Conservation (phyloP, 2,329 filamentous ascomycete genomes). For the Apiospora kogelbergensis region DNA sequence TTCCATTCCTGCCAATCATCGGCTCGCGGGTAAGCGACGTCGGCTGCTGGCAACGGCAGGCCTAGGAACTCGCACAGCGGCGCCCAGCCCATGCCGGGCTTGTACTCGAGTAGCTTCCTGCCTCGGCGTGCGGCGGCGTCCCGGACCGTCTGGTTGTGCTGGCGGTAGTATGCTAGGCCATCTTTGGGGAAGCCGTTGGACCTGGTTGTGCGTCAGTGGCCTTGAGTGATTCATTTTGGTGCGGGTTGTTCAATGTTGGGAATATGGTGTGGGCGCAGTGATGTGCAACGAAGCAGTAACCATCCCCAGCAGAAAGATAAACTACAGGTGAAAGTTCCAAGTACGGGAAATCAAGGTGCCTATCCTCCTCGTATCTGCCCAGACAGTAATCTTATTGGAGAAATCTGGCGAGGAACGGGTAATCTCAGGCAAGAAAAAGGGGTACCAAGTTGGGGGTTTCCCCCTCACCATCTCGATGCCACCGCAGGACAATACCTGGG, state of each 20-base stretch:
- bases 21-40: conserved; percentile 25
- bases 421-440: neutral
- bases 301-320: too few species aligned
- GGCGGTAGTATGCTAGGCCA: conserved; percentile 23
- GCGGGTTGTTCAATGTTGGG: too few species aligned
- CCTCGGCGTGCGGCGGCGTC: conserved; percentile 11
- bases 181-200: conserved; percentile 25
- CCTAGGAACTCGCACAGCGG: conserved; percentile 29
- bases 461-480: neutral
- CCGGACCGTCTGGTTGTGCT: conserved; percentile 26
- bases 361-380: too few species aligned
- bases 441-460: neutral
- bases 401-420: neutral
- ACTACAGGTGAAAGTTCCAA: too few species aligned
- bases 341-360: too few species aligned
- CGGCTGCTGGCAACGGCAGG: conserved; percentile 17
- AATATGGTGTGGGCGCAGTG: too few species aligned
- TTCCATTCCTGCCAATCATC: conserved; percentile 33
- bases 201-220: conserved; percentile 14
- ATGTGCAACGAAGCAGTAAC: neutral
- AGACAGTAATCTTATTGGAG: too few species aligned
- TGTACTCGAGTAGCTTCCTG: conserved; percentile 27
- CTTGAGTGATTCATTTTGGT: neutral
- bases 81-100: conserved; percentile 27
- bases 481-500: neutral